phyloP scores from a whole-genome alignment of 768 basidiomycete genomes.

The Lactifluus piperatus region DNA sequence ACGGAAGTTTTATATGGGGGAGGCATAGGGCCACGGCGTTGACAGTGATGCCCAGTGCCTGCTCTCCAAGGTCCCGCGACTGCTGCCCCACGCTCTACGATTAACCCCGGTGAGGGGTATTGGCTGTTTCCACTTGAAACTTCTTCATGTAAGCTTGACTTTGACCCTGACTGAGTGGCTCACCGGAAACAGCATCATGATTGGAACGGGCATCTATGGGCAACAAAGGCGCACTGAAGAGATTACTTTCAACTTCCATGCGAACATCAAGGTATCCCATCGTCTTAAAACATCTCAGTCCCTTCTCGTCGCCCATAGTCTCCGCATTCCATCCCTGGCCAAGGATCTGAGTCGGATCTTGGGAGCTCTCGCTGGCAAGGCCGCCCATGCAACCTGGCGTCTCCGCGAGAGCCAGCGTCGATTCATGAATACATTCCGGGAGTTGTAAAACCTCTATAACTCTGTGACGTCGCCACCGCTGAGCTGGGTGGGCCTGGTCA shows the following conservation, averaged over 20 bases:
- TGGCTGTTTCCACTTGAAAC: neutral
- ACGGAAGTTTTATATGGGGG: neutral
- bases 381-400: too few species aligned
- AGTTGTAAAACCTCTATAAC: too few species aligned
- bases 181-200: neutral
- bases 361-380: too few species aligned
- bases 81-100: neutral
- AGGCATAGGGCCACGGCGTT: neutral
- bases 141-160: too few species aligned
- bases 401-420: too few species aligned
- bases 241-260: neutral
- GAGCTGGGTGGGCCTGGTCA: too few species aligned
- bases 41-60: neutral
- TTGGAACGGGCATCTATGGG: neutral
- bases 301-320: neutral
- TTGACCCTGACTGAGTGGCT: neutral
- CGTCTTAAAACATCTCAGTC: neutral
- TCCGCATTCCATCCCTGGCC: too few species aligned
- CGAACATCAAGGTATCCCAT: neutral
- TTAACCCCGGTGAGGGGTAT: neutral
- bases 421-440: too few species aligned
- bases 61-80: neutral
- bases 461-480: too few species aligned
- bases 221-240: neutral
- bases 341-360: neutral